Evolutionary conservation across 1,139 yeast species (phyloP), one percentile per base, ranked within the genome.

Genomic region (Diutina neorugosa): DNA sequence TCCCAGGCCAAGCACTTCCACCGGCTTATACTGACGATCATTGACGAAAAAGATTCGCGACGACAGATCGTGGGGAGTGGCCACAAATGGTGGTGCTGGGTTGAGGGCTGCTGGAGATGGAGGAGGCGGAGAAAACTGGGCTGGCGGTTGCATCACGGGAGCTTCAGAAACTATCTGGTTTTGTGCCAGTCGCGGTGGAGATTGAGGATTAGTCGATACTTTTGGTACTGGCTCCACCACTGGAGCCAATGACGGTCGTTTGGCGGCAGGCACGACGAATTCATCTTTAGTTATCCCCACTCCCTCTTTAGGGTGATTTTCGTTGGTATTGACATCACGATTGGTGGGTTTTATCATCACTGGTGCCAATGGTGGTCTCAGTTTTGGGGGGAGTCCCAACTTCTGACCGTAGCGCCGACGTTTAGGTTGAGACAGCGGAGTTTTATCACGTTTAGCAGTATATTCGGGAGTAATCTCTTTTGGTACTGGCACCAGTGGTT

Each of bases 1-100:
- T 40, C 98, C 98, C 61, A 86, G 77, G 14, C 98, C 98, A 18
- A 93, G 67, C 19, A 87, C 70, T 61, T 89, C 96, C 21, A 88
- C 69, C 55, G 85, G 79, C 60, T 86, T 94, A 63, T 88, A 91
- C 20, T 21, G 34, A 5, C 48, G 48, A 16, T 44, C 31, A 14
- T 25, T 25, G 11, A 44, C 25, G 23, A 21, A 44, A 19, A 44
- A 44, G 9, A 44, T 21, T 5, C 43, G 18, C 19, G 43, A 40
- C 5, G 20, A n/a, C 43, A 40, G 43, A n/a, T 40, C 43, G 11
- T 16, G 20, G 11, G 43, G 20, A 3, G 44, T 9, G 20, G n/a
- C 21, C 16, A 19, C 44, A 19, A 41, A 19, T 1, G 46, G 46
- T 19, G 46, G 25, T 9, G 46, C n/a, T 3, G 20, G 46, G 5